These are phyloP conservation scores for Kappamyces sp. DNA, from an alignment of 192 early-diverging fungal species.

Conservation along the genomic window DNA sequence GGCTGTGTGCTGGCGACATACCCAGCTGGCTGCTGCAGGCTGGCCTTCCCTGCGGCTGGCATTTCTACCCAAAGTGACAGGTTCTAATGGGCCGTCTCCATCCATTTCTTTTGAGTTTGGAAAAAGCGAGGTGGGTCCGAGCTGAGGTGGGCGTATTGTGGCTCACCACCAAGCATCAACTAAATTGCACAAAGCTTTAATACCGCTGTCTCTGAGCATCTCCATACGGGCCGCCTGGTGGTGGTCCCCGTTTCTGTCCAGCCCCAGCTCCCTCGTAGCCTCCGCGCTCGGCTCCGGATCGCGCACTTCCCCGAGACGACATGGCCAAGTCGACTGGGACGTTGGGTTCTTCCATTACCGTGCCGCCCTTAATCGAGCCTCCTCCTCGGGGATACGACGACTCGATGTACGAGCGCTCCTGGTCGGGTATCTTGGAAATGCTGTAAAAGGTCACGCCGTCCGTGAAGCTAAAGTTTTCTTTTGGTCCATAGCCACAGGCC, in stretches of 20 bases:
- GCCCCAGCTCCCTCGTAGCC: background rate
- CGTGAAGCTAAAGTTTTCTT: constrained; percentile 41
- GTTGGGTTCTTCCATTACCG: constrained; percentile 47
- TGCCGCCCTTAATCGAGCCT: constrained; percentile 39
- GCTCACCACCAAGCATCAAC: background rate
- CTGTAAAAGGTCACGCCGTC: constrained; percentile 40
- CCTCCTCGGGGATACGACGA: constrained; percentile 31
- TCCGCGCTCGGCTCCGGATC: background rate
- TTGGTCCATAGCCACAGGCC: constrained; percentile 53
- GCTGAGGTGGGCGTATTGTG: background rate
- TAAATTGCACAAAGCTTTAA: background rate
- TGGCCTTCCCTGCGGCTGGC: background rate
- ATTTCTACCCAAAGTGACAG: constrained; percentile 13
- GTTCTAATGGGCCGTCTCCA: constrained; percentile 11
- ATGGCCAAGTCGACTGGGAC: constrained; percentile 18
- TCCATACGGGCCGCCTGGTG: background rate
- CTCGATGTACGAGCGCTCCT: constrained; percentile 32
- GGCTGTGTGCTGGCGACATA: background rate
- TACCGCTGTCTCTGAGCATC: background rate
- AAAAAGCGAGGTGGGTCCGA: background rate
- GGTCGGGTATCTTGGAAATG: constrained; percentile 33
- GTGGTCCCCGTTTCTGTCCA: background rate
- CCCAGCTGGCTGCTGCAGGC: constrained; percentile 7
- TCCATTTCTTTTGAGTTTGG: constrained; percentile 3
- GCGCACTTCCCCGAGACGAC: constrained; percentile 1